Evolutionary conservation across 2,329 filamentous ascomycete genomes (phyloP), one percentile per base, ranked within the genome.

Genomic region (Penicillium hordei): DNA sequence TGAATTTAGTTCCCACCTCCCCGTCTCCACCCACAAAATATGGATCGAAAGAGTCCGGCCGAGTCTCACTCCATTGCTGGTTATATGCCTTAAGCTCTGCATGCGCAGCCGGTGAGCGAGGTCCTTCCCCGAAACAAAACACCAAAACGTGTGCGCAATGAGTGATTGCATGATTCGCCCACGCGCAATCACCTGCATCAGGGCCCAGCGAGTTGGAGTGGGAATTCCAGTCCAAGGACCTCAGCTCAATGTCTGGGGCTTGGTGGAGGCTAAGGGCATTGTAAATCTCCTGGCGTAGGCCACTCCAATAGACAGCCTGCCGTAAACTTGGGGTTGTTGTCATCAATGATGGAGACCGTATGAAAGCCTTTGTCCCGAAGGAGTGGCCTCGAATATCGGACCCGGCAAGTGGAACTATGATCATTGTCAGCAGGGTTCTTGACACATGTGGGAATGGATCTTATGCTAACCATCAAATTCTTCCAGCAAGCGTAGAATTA

Each of bases 141-240:
- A 64, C 38, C 13, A 69, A 59, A n/a, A 69, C 62, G 48, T 68
- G 65, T 7, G 67, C 66, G 43, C 64, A 65, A 44, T 67, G 65
- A 21, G 65, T 63, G 33, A 78, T 77, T 19, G 75, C 76, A 12
- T 76, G 70, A 34, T 75, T 77, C 19, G 76, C 75, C 76, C 75
- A 78, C 7, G 73, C 68, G 5, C 74, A 75, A 55, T 78, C 76
- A 25, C 71, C 71, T 17, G 73, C 70, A 51, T 75, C 72, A 8
- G 76, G 69, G 0, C 74, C 75, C 15, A 76, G 69, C 2, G 58
- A 53, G 2, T 55, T 61, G 23, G 60, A 61, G 3, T 64, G 43
- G 5, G 61, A 65, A 62, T 77, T 73, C 25, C 69, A 59, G 27
- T 77, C 74, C 25, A 70, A 60, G 19, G 63, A 68, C 17, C 60